These are phyloP conservation scores for Calonectria pauciramosa DNA, from an alignment of 2,329 filamentous ascomycete genomes.

Conservation along the genomic window DNA sequence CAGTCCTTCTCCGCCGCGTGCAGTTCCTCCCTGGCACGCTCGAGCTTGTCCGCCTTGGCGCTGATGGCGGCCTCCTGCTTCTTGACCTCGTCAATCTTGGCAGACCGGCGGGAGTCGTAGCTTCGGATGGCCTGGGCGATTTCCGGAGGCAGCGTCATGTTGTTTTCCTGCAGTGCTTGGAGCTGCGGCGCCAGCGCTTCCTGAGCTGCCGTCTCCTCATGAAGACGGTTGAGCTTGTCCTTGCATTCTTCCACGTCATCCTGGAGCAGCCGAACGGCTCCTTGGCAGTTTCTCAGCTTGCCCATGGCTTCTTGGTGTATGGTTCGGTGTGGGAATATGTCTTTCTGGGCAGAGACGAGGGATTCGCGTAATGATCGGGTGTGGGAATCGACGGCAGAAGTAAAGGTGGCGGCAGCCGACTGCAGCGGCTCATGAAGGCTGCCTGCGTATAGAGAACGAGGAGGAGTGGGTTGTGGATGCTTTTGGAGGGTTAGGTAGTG, in stretches of 20 bases:
- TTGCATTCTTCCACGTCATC: constrained; percentile 38
- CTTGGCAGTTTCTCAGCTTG: constrained; percentile 39
- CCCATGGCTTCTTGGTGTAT: constrained; percentile 42
- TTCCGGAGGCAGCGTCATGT: constrained; percentile 44
- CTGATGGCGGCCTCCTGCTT: constrained; percentile 40
- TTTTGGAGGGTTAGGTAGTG: background rate
- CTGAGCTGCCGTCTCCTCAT: constrained; percentile 43
- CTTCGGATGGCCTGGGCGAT: constrained; percentile 45
- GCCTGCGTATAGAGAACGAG: constrained; percentile 37
- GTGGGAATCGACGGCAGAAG: constrained; percentile 41
- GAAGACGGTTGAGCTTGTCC: constrained; percentile 34
- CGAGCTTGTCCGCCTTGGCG: constrained; percentile 37
- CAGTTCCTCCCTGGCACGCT: constrained; percentile 34
- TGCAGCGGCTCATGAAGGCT: constrained; percentile 41
- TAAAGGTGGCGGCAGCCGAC: constrained; percentile 37
- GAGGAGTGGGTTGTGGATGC: constrained; percentile 30
- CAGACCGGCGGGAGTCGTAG: constrained; percentile 42
- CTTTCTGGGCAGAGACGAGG: constrained; percentile 41
- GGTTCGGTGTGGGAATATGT: constrained; percentile 46
- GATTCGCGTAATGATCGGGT: constrained; percentile 41
- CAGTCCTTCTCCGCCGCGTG: constrained; percentile 37
- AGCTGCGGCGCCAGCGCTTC: constrained; percentile 44
- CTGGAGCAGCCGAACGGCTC: constrained; percentile 36
- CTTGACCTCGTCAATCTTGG: constrained; percentile 45
- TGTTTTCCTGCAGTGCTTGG: constrained; percentile 45